Percentiles rank a stretch among this genome's conserved stretches.
Conservation (phyloP, 495 filamentous ascomycete genomes). For the Penicillium silybi region DNA sequence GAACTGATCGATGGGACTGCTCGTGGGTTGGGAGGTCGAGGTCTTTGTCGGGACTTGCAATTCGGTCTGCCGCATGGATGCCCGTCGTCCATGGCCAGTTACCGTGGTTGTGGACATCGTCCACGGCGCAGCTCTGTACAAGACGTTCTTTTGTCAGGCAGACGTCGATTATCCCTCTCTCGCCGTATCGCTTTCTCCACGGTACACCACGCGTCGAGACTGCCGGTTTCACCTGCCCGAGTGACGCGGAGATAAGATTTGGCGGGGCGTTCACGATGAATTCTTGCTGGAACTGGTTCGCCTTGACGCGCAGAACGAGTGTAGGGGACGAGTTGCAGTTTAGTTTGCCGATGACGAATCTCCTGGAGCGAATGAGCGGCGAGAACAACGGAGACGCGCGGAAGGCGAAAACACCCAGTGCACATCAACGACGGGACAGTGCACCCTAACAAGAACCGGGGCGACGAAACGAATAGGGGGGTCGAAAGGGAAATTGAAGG, state of each 20-base stretch:
- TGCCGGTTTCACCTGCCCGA: background rate
- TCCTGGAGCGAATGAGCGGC: slow-evolving; percentile 27
- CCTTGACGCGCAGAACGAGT: background rate
- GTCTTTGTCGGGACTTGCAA: slow-evolving; percentile 30
- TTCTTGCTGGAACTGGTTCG: background rate
- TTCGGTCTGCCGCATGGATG: slow-evolving; percentile 42
- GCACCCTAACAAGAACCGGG: background rate
- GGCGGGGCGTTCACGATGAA: background rate
- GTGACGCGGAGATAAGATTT: background rate
- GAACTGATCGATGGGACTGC: slow-evolving; percentile 42
- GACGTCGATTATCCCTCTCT: slow-evolving; percentile 1
- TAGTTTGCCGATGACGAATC: slow-evolving; percentile 37
- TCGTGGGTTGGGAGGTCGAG: slow-evolving; percentile 30
- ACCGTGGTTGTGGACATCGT: slow-evolving; percentile 44
- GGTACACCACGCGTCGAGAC: background rate
- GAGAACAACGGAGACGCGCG: slow-evolving; percentile 23
- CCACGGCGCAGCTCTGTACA: background rate
- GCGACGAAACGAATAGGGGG: background rate
- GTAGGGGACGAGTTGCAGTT: background rate
- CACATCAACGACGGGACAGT: background rate
- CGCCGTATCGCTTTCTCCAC: background rate
- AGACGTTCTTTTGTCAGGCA: background rate
- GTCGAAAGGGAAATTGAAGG: slow-evolving; percentile 2
- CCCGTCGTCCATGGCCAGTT: slow-evolving; percentile 42
- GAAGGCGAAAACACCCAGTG: slow-evolving; percentile 4